These are phyloP conservation scores for Bauhinia variegata DNA, from an alignment of 306 rosid genomes.

Conservation along the genomic window DNA sequence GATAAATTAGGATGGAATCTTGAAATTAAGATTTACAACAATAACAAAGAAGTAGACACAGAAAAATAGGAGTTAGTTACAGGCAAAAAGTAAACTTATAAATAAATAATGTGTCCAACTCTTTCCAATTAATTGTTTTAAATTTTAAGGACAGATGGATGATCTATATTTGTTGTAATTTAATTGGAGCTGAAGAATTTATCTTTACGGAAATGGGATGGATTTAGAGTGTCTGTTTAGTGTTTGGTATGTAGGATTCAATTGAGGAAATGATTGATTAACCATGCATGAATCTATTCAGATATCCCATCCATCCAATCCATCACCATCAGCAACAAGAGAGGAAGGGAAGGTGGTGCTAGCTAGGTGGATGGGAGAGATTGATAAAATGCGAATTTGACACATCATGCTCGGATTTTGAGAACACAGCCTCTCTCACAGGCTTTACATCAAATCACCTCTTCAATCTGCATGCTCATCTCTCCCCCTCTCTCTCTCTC, in stretches of 20 bases:
- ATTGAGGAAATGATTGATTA: conserved; percentile 39
- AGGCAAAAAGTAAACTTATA: too few species aligned
- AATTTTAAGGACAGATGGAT: too few species aligned
- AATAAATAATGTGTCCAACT: too few species aligned
- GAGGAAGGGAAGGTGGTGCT: conserved; percentile 33
- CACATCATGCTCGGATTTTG: conserved; percentile 87
- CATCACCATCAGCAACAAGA: conserved; percentile 47
- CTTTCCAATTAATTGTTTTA: too few species aligned
- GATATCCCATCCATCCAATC: conserved; percentile 60
- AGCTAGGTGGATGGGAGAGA: conserved; percentile 35
- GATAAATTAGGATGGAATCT: neutral
- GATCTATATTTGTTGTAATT: too few species aligned
- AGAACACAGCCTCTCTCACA: conserved; percentile 49
- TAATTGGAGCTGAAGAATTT: too few species aligned
- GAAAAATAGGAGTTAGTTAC: too few species aligned
- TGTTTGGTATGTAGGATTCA: neutral
- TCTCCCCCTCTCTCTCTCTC: too few species aligned
- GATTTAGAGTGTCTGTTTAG: too few species aligned
- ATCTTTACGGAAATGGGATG: too few species aligned
- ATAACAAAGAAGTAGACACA: too few species aligned
- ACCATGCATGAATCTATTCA: conserved; percentile 51
- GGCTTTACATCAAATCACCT: conserved; percentile 66
- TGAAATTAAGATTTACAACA: too few species aligned
- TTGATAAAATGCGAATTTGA: conserved; percentile 77
- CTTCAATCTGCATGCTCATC: conserved; percentile 62